A percentile compares a stretch with the other conserved stretches of the same genome.
These are phyloP conservation scores for Oenanthe sinensis DNA, from an alignment of 129 eudicot species.

Conservation along the genomic window DNA sequence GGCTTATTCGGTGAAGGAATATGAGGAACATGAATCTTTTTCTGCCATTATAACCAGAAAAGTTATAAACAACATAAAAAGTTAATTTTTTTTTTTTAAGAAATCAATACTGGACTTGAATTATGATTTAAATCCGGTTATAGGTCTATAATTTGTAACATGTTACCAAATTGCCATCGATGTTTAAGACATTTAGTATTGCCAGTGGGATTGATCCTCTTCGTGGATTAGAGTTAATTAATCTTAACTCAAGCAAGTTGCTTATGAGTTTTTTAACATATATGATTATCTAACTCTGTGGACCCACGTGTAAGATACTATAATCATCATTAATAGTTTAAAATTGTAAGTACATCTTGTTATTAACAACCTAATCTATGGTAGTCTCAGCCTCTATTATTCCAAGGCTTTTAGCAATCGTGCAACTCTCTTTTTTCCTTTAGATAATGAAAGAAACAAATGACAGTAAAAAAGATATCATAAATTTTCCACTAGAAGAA, in stretches of 20 bases:
- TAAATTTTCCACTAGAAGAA: not conserved
- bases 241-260: not conserved
- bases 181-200: not conserved
- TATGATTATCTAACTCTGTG: not conserved
- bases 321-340: not conserved
- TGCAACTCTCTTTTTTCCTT: not conserved
- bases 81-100: not conserved
- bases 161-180: not conserved
- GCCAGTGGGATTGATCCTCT: not conserved
- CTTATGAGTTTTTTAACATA: not conserved
- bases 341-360: not conserved
- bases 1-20: not conserved
- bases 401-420: not conserved
- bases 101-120: not conserved
- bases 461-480: not conserved
- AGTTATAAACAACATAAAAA: not conserved
- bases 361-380: not conserved
- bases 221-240: not conserved
- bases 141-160: not conserved
- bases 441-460: not conserved
- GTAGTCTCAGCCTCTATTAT: not conserved
- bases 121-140: not conserved
- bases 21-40: not conserved
- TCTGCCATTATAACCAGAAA: not conserved
- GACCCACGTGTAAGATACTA: conserved; percentile 1